phyloP scores from a whole-genome alignment of 192 early-diverging fungal species.

The Blastocladiella britannica region DNA sequence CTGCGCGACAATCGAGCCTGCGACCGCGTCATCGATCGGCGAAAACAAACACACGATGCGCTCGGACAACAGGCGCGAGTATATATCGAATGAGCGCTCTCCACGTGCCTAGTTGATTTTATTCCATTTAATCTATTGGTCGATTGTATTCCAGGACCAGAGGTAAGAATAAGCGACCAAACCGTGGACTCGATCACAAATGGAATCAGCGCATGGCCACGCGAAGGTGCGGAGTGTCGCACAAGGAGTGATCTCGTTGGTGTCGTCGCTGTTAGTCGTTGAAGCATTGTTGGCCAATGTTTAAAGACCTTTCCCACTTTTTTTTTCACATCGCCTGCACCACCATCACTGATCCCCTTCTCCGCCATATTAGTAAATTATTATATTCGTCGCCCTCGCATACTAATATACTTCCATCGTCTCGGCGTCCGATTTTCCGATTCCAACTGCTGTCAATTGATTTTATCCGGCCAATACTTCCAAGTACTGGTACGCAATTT shows the following conservation, averaged over 20 bases:
- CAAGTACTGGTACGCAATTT: too few relatives aligned
- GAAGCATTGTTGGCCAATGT: too few relatives aligned
- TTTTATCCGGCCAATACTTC: too few relatives aligned
- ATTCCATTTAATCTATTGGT: neutral
- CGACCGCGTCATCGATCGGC: slow-evolving; percentile 58
- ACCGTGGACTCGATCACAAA: slow-evolving; percentile 47
- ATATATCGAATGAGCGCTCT: slow-evolving; percentile 94
- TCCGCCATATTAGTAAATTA: too few relatives aligned
- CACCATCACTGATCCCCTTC: too few relatives aligned
- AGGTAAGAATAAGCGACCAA: neutral
- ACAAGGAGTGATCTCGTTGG: slow-evolving; percentile 1
- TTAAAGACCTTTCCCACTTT: too few relatives aligned
- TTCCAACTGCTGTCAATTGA: too few relatives aligned
- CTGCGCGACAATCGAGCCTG: slow-evolving; percentile 82
- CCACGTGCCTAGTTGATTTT: slow-evolving; percentile 37
- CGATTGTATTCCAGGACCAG: neutral
- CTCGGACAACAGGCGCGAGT: slow-evolving; percentile 86
- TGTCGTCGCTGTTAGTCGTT: too few relatives aligned
- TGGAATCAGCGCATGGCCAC: slow-evolving; percentile 24
- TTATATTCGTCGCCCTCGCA: too few relatives aligned
- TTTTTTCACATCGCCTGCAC: too few relatives aligned
- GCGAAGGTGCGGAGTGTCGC: neutral
- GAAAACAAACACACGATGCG: slow-evolving; percentile 93
- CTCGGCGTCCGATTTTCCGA: too few relatives aligned
- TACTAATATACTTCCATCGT: too few relatives aligned